Conservation (phyloP, 306 rosid species). For the Cicer cuneatum region DNA sequence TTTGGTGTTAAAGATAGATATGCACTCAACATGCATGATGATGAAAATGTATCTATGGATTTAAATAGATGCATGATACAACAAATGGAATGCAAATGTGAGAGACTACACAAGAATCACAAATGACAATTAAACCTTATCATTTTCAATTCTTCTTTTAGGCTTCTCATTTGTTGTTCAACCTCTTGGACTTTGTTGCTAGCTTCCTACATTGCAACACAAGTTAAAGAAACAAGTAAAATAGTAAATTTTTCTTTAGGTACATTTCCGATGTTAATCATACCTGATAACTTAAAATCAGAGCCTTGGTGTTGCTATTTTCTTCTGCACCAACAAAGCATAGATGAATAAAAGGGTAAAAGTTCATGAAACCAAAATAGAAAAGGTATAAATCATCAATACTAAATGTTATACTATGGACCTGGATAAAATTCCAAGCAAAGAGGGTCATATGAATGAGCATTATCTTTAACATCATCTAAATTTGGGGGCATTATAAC, state of each 20-base stretch:
- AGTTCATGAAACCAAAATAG: neutral
- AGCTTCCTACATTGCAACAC: constrained; percentile 57
- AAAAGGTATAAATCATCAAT: neutral
- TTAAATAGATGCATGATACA: neutral
- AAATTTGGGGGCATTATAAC: neutral
- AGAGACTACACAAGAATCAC: constrained; percentile 11
- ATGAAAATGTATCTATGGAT: neutral
- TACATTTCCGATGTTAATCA: constrained; percentile 1
- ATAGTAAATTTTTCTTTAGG: neutral
- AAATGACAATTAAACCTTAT: constrained; percentile 24
- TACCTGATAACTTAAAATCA: constrained; percentile 65
- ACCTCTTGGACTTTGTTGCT: constrained; percentile 45
- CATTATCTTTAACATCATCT: constrained; percentile 22
- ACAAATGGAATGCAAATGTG: constrained; percentile 9
- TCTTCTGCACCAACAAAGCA: constrained; percentile 28
- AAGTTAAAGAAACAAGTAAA: constrained; percentile 28
- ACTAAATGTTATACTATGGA: constrained; percentile 4
- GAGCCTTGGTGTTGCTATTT: constrained; percentile 44
- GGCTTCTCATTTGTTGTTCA: constrained; percentile 63
- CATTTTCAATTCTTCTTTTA: constrained; percentile 65
- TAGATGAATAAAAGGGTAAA: neutral
- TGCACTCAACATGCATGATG: too few relatives aligned
- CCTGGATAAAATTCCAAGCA: constrained; percentile 47
- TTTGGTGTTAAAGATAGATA: too few relatives aligned
- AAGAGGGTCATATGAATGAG: constrained; percentile 34